Base-by-base conservation (phyloP, 306 rosid species). In the Ormosia semicastrata region DNA sequence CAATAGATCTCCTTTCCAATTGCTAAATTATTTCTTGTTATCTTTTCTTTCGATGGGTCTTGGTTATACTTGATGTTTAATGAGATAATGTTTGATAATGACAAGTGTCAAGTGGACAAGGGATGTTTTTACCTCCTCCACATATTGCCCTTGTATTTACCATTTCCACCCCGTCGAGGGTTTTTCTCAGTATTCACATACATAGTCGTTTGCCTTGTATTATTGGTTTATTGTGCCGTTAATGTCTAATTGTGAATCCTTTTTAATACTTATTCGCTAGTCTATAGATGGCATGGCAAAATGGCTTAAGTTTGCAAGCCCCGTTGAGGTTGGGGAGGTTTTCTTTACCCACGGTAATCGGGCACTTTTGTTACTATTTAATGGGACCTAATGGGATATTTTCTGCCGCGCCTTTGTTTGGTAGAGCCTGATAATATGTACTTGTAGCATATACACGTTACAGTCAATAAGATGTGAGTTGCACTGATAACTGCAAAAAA, bases 91-190 rank as follows among this genome's bases (percentile, higher is more conserved):
- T 76, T 80, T 73, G 83, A 73, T 53, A 66, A 58, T 53, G 78
- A 74, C 79, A 66, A 71, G 76, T 74, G 65, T 60, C 79, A 54
- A 79, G 49, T 81, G 74, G 77, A 62, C 71, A 62, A 77, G 79
- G 79, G 71, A 37, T 84, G 40, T 81, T 81, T 84, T 77, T 59
- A 9, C 29, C 76, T 49, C 76, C 53, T 34, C 58, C 67, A 18
- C 74, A 71, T 54, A 39, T 73, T 79, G 73, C 41, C 86, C 60
- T 49, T 79, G 85, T 86, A 76, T 80, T 79, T 56, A 66, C 17
- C 74, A 62, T 73, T 72, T 67, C 44, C 80, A 49, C 54, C 43
- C 24, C 33, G 29, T 43, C 24, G 71, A 66, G 81, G 70, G 7
- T 66, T 73, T 60, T 62, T 64, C 30, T 53, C 67, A 75, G 40